A percentile compares a stretch with the other conserved stretches of the same genome.
Evolutionary conservation across 2,329 filamentous ascomycete genomes (phyloP).

Genomic region (Trichophaea hybrida): DNA sequence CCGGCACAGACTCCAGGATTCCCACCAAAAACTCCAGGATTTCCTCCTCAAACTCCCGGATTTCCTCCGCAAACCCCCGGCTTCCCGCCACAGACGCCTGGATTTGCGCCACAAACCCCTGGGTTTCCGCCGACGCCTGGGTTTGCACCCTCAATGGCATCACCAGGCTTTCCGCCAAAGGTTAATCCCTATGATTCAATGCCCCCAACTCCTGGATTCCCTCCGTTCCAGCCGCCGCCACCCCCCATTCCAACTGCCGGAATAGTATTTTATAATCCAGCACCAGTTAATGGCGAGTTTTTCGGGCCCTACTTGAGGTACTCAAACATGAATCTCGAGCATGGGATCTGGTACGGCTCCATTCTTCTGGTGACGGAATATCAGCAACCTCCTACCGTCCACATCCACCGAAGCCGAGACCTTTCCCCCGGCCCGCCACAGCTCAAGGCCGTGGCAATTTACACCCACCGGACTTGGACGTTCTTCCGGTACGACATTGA

Average conservation of each 20-base stretch:
- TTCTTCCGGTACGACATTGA: constrained; percentile 94
- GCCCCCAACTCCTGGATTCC: constrained; percentile 10
- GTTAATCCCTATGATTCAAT: constrained; percentile 11
- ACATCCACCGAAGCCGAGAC: constrained; percentile 80
- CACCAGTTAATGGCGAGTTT: constrained; percentile 90
- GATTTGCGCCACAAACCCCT: constrained; percentile 13
- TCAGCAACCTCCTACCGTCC: constrained; percentile 85
- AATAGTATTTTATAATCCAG: constrained; percentile 85
- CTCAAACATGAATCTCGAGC: constrained; percentile 91
- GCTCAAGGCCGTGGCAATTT: constrained; percentile 66
- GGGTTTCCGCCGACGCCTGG: constrained; percentile 3
- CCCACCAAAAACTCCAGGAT: constrained; percentile 33
- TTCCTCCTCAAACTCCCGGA: background rate
- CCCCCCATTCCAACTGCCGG: constrained; percentile 74
- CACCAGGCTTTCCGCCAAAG: background rate
- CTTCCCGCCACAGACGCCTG: constrained; percentile 15
- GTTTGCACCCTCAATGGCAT: background rate
- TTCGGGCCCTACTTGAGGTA: constrained; percentile 94
- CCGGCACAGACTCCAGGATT: constrained; percentile 51
- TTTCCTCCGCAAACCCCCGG: background rate
- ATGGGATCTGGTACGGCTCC: constrained; percentile 79
- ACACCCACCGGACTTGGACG: constrained; percentile 80
- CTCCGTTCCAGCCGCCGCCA: constrained; percentile 56
- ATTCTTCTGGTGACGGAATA: constrained; percentile 87
- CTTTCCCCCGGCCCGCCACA: constrained; percentile 86